Evolutionary conservation across 495 filamentous ascomycete genomes (phyloP), one percentile per base, ranked within the genome.

Genomic region (Penicillium silybi): DNA sequence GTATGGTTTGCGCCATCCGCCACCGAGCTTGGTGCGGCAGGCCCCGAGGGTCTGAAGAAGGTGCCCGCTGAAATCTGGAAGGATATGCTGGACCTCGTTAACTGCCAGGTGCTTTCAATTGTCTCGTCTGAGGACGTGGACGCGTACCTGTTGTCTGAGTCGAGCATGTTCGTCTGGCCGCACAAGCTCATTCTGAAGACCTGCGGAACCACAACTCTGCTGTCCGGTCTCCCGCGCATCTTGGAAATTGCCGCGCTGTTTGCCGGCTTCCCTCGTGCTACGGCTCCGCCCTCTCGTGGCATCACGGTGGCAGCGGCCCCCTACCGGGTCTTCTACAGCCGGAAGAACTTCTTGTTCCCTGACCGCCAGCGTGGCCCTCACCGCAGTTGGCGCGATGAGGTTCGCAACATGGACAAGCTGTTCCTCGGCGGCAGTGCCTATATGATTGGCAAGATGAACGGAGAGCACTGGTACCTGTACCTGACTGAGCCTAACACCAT

Each of bases 381-480:
- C 67, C 86, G 90, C 50, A 97, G 91, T 82, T 99, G 95, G 95
- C 85, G 89, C 57, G 84, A 97, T 59, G 95, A 99, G 65, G 95
- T 99, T 56, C 85, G 83, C 48, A 93, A 82, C 54, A 78, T 99
- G 52, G 95, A 99, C 72, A 82, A 84, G 60, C 86, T 88, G 61
- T 97, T 97, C 67, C 77, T 86, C 41, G 87, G 88, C 49, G 95
- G 95, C 38, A 97, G 92, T 69, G 95, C 95, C 26, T 99, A 99
- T 72, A 95, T 97, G 92, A 93, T 99, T 54, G 95, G 95, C 57
- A 96, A 96, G 70, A 97, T 97, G 91, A 99, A 99, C 63, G 92
- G 93, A 53, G 95, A 97, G 71, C 95, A 99, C 63, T 99, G 95
- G 95, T 97, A 97, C 63, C 75, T 99, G 35, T 99, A 97, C 69